Conservation (phyloP, 352 stramenopile genomes). For the Thalassiosira hispida region DNA sequence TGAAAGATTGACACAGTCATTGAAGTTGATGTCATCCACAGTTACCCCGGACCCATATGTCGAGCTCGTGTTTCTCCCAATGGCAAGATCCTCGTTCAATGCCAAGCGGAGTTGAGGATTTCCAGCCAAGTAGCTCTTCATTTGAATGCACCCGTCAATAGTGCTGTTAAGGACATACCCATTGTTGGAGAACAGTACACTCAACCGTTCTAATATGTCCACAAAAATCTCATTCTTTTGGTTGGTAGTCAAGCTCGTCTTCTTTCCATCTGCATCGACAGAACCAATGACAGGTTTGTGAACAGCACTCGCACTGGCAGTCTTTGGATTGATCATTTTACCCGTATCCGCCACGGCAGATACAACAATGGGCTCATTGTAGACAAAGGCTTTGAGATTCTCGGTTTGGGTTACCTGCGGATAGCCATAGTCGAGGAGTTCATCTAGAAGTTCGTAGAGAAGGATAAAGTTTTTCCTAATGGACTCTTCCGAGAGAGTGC, state of each 20-base stretch:
- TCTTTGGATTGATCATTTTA: conserved; percentile 88
- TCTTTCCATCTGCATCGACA: conserved; percentile 75
- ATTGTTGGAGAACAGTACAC: conserved; percentile 95
- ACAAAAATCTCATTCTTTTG: conserved; percentile 99
- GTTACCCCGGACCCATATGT: conserved; percentile 90
- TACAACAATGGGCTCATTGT: conserved; percentile 97
- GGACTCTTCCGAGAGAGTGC: conserved; percentile 96
- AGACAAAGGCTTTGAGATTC: conserved; percentile 96
- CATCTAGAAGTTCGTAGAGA: conserved; percentile 98
- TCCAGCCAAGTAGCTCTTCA: conserved; percentile 98
- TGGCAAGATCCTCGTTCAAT: conserved; percentile 97
- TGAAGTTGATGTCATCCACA: conserved; percentile 98
- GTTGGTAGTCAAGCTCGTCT: conserved; percentile 62
- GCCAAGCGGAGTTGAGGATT: conserved; percentile 95
- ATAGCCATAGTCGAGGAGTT: conserved; percentile 98
- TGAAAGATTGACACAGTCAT: conserved; percentile 97
- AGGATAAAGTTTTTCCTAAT: conserved; percentile 99
- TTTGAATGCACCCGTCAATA: conserved; percentile 97
- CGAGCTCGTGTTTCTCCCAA: conserved; percentile 85
- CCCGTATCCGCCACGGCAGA: conserved; percentile 82
- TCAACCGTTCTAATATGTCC: conserved; percentile 98
- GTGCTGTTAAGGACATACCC: conserved; percentile 97
- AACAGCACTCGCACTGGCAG: conserved; percentile 91
- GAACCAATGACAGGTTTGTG: conserved; percentile 85
- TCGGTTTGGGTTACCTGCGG: conserved; percentile 97